Evolutionary conservation across 805 yeast genomes (phyloP).

Genomic region (Spathaspora passalidarum): DNA sequence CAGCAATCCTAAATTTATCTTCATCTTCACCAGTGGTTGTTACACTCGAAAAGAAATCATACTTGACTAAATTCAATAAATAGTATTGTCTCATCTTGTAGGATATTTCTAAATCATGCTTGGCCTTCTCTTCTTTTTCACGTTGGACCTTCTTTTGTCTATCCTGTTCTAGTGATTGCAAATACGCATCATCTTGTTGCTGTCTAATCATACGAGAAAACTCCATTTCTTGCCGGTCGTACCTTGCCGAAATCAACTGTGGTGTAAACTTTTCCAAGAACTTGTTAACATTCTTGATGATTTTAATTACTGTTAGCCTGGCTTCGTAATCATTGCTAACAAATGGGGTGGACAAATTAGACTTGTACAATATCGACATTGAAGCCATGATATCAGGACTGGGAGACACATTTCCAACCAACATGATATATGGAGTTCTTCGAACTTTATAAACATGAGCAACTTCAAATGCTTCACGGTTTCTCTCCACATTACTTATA

Average conservation of each 20-base stretch:
- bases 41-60: slow-evolving; percentile 1
- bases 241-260: slow-evolving; percentile 34
- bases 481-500: slow-evolving; percentile 26
- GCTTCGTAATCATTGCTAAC: slow-evolving; percentile 16
- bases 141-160: slow-evolving; percentile 49
- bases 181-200: slow-evolving; percentile 42
- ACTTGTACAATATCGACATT: slow-evolving; percentile 36
- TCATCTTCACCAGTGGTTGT: neutral
- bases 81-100: slow-evolving; percentile 7
- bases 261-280: slow-evolving; percentile 31
- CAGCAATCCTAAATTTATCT: slow-evolving; percentile 36
- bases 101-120: slow-evolving; percentile 15
- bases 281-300: slow-evolving; percentile 22
- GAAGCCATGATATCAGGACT: slow-evolving; percentile 35
- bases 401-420: slow-evolving; percentile 34
- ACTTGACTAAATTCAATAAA: slow-evolving; percentile 4
- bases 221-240: slow-evolving; percentile 41
- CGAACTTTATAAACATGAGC: slow-evolving; percentile 28
- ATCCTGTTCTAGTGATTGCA: slow-evolving; percentile 47
- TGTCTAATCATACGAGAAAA: slow-evolving; percentile 35
- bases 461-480: slow-evolving; percentile 38
- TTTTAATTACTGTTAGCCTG: slow-evolving; percentile 20
- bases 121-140: slow-evolving; percentile 14
- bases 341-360: slow-evolving; percentile 20
- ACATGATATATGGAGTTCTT: slow-evolving; percentile 35